A percentile compares a stretch with the other conserved stretches of the same genome.
Evolutionary conservation across 73 alveolate species (phyloP).

Genomic region (Tetrahymena thermophila): DNA sequence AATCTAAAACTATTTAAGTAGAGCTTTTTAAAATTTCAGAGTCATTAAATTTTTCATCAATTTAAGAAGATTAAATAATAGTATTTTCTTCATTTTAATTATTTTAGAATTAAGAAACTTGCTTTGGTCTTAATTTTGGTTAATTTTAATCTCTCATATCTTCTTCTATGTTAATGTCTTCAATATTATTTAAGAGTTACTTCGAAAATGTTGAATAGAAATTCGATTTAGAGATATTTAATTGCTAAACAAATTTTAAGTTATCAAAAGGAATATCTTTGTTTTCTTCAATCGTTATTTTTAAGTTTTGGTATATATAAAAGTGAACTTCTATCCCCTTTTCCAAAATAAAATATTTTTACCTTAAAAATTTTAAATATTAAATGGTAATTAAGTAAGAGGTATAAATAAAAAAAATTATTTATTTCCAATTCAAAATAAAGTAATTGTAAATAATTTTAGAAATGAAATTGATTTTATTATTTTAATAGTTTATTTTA

Average conservation of each 20-base stretch:
- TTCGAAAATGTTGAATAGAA: background rate
- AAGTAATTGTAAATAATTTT: no score
- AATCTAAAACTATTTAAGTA: background rate
- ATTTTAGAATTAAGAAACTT: no score
- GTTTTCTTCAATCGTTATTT: background rate
- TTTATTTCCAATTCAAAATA: no score
- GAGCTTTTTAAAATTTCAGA: background rate
- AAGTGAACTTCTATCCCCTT: background rate
- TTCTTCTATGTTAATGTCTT: background rate
- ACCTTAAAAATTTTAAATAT: no score
- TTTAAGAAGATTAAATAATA: background rate
- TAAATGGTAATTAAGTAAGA: no score
- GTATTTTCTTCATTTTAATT: background rate
- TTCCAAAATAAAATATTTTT: background rate
- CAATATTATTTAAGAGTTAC: background rate
- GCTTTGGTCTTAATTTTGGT: background rate
- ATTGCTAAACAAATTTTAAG: background rate
- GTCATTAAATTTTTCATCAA: background rate
- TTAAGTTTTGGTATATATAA: background rate
- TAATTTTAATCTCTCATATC: background rate
- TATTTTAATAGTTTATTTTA: no score
- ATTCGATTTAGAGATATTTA: background rate
- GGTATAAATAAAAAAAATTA: no score
- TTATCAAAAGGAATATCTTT: background rate
- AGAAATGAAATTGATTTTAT: no score